Evolutionary conservation across 73 alveolate genomes (phyloP), one percentile per base, ranked within the genome.

Genomic region (Paramecium octaurelia): DNA sequence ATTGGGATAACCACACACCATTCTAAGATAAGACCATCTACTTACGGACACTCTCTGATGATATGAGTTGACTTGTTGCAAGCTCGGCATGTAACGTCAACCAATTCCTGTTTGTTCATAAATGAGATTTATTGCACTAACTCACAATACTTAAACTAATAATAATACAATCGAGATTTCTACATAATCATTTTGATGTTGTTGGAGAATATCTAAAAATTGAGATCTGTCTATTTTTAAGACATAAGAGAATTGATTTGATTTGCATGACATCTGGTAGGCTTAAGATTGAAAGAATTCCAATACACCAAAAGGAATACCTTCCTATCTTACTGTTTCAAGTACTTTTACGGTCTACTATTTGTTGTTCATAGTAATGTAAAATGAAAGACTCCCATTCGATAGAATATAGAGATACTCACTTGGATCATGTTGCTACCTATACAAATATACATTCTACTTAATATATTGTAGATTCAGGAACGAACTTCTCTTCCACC

Each of bases 1-100:
- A 80, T 80, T 80, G 2, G 91, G 91, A 46, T 80, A 80, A 1
- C 91, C 70, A 80, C 76, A 80, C 4, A 80, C 91, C 91, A 80
- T 80, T 48, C 69, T 54, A 54, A 54, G 5, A 54, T 54, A n/a
- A 18, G 7, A 1, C 3, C 5, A 4, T 4, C 0, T 54, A 16
- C 11, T n/a, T 54, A 54, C 69, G 91, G 91, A 43, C 91, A 80
- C 14, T 80, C 91, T 43, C 44, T 80, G 7, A 80, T 80, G 4
- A 42, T 46, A 80, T 43, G 91, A 42, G 70, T 80, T 21, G 48
- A 3, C 21, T 80, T 80, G 24, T 80, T 48, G 18, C 91, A 80
- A 6, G 91, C 91, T 48, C 75, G 6, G 46, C 91, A 80, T 6
- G 46, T 80, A 9, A 46, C 27, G 7, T 43, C 91, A 18, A 44